phyloP scores from a whole-genome alignment of 306 rosid species.

The Lablab purpureus region DNA sequence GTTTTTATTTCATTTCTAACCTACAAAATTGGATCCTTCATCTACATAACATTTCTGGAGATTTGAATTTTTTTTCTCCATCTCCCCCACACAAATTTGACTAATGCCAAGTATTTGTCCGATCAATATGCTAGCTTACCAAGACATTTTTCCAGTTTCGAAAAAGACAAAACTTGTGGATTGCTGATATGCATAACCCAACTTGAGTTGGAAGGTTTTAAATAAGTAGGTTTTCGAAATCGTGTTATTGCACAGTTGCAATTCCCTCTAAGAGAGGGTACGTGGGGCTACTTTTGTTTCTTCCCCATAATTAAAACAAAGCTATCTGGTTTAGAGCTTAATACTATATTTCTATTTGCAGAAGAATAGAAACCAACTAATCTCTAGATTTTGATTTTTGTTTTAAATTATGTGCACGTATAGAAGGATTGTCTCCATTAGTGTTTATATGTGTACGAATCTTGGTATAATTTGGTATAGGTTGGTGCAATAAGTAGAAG shows the following conservation, averaged over 20 bases:
- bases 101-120: constrained; percentile 34
- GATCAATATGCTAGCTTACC: constrained; percentile 13
- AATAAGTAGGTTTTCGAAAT: neutral
- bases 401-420: neutral
- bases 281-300: neutral
- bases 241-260: constrained; percentile 37
- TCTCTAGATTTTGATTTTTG: constrained; percentile 26
- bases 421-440: neutral
- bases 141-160: constrained; percentile 21
- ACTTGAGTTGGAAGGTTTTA: constrained; percentile 8
- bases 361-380: neutral
- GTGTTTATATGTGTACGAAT: neutral
- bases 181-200: neutral
- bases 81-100: constrained; percentile 53
- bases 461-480: neutral
- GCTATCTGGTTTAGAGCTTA: too few relatives aligned
- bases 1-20: constrained; percentile 16
- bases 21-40: constrained; percentile 47
- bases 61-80: constrained; percentile 43
- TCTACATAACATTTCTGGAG: constrained; percentile 34
- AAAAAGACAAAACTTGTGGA: constrained; percentile 47
- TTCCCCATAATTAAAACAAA: neutral
- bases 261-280: constrained; percentile 32
- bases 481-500: constrained; percentile 6
- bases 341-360: neutral